A percentile compares a stretch with the other conserved stretches of the same genome.
Conservation (phyloP, 805 yeast genomes). For the Starmerella apis region DNA sequence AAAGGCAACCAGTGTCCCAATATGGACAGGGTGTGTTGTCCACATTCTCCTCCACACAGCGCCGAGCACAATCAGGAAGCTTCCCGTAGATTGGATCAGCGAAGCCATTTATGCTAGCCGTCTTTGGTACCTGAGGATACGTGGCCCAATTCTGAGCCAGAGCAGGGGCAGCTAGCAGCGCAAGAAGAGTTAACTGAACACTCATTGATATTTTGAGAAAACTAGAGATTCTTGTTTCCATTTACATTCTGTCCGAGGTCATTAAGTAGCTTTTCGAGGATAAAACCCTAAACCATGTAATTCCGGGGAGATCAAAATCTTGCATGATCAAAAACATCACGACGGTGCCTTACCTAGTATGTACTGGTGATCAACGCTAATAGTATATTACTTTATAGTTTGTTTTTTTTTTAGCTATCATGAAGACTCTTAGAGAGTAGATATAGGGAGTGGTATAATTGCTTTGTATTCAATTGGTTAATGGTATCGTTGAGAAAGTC, state of each 20-base stretch:
- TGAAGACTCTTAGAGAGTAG: no score
- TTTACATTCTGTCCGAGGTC: neutral
- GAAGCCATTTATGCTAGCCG: constrained; percentile 7
- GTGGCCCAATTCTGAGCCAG: constrained; percentile 3
- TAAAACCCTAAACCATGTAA: neutral
- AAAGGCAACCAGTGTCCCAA: constrained; percentile 8
- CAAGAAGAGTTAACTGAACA: neutral
- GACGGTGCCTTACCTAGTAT: no score
- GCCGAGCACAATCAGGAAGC: constrained; percentile 5
- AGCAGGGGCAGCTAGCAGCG: neutral
- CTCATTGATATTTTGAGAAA: neutral
- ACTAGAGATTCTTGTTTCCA: neutral
- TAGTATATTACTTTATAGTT: no score
- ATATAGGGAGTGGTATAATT: no score
- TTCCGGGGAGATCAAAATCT: neutral
- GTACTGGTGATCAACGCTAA: neutral
- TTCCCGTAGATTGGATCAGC: constrained; percentile 4
- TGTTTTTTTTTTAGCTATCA: no score
- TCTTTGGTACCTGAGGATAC: constrained; percentile 6
- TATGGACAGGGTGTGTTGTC: constrained; percentile 7
- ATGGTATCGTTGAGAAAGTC: no score
- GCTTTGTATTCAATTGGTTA: no score
- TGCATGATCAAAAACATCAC: neutral
- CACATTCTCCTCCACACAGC: neutral
- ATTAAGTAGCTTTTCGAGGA: neutral